Evolutionary conservation across 2,329 filamentous ascomycete genomes (phyloP), one percentile per base, ranked within the genome.

Genomic region (Dothistroma septosporum): DNA sequence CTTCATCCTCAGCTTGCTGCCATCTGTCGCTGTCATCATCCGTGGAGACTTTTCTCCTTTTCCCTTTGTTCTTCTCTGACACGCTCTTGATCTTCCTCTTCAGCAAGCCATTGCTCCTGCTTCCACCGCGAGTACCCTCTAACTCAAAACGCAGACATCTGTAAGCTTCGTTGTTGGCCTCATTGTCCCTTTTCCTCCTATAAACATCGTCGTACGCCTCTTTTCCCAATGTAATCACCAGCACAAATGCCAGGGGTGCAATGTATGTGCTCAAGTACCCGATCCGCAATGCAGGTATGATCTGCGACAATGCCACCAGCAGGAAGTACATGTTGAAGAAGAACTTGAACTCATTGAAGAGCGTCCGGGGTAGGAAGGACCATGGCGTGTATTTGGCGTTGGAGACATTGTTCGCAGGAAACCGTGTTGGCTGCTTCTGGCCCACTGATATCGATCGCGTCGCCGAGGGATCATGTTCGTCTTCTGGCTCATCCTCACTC

Each of bases 271-370:
- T 90, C 63, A 99, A 83, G 75, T 97, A 97, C 59, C 94, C 94
- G 66, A 99, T 97, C 58, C 92, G 86, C 58, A 99, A 78, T 22
- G 90, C 85, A 4, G 92, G 92, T 70, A 99, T 92, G 48, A 91
- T 87, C 77, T 99, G 94, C 41, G 93, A 97, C 54, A 97, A 77
- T 7, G 94, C 95, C 54, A 99, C 94, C 28, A 97, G 86, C 59
- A 99, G 81, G 75, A 99, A 99, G 75, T 99, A 99, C 81, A 97
- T 91, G 82, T 99, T 99, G 82, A 99, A 96, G 78, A 99, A 99
- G 80, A 97, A 99, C 61, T 93, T 97, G 75, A 99, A 99, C 74
- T 99, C 94, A 78, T 97, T 97, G 77, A 97, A 99, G 22, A 99
- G 81, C 0, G 94, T 99, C 56, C 93, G 83, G 2, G 95, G 95